phyloP scores from a whole-genome alignment of 2,329 filamentous ascomycete genomes.

The Monosporascus sp. region DNA sequence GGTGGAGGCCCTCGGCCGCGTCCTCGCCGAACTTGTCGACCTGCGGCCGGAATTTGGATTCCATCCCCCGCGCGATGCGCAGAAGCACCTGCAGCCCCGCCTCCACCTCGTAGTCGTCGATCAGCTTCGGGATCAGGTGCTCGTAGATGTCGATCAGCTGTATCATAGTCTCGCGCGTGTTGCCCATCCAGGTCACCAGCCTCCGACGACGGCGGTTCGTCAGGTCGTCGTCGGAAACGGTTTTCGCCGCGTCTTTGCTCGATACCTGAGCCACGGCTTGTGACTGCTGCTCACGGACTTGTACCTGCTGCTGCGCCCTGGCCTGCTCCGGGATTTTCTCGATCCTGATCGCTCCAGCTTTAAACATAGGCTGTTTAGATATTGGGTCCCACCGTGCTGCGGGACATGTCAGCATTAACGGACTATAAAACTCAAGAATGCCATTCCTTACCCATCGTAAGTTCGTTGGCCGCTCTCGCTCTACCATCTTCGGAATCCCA shows the following conservation, averaged over 20 bases:
- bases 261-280: too few relatives aligned
- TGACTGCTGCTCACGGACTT: too few relatives aligned
- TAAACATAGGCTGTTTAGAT: constrained; percentile 32
- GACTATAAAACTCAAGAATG: neutral
- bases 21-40: constrained; percentile 23
- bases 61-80: constrained; percentile 18
- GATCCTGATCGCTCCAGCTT: constrained; percentile 28
- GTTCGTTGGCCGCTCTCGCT: constrained; percentile 30
- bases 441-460: constrained; percentile 25
- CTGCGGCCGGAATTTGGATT: constrained; percentile 14
- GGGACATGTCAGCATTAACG: neutral
- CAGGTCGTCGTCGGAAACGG: constrained; percentile 6
- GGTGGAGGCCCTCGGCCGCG: constrained; percentile 14
- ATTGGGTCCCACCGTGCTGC: constrained; percentile 25
- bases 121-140: constrained; percentile 17
- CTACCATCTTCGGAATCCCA: constrained; percentile 27
- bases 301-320: constrained; percentile 5
- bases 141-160: constrained; percentile 20
- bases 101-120: constrained; percentile 26
- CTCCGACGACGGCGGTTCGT: constrained; percentile 18
- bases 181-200: constrained; percentile 28
- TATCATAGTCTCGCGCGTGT: constrained; percentile 22
- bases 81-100: constrained; percentile 22
- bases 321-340: constrained; percentile 23
- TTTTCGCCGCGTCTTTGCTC: neutral